Base-by-base conservation (phyloP, 1,139 yeast genomes). In the Debaryomyces subglobosus region DNA sequence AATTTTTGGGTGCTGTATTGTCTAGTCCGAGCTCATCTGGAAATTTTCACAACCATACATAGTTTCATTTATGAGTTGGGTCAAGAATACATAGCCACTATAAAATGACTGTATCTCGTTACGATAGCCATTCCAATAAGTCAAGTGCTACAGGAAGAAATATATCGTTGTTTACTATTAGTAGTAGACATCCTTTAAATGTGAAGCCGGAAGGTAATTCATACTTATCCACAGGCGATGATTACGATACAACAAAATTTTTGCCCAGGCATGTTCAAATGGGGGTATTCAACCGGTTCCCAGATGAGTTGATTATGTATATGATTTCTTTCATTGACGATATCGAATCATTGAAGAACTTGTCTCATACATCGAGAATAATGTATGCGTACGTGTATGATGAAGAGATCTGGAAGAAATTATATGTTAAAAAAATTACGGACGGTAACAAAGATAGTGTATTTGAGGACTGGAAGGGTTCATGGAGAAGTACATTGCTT, bases 321-420 rank as follows among this genome's bases (percentile, higher is more conserved):
- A 56, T 86, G 3, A 55, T 85, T 2, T 60, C 72, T 0, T 77
- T 71, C 46, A 56, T 88, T 1, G 70, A 73, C 13, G 73, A 74
- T 41, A 70, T 80, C 0, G 50, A 55, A 0, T 79, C 82, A 29
- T 67, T 89, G 48, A 63, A 74, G 46, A 71, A 67, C 36, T 58
- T 88, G 24, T 77, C 86, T 30, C 82, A 78, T 49, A 68, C 83
- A 1, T 88, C 94, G 5, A 76, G 86, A 52, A 74, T 83, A n/a
- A 66, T 86, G 60, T 89, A 85, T 66, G 95, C 91, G 1, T 86
- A 79, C 59, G 59, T 82, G 13, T 84, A 81, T 63, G 86, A 83
- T 58, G 96, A 89, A 57, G 96, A 89, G 50, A 56, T 86, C 20
- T 89, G 96, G 96, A 85, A 86, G 59, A 77, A 72, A 50, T 51